Evolutionary conservation across 768 basidiomycete genomes (phyloP), one percentile per base, ranked within the genome.

Genomic region (Crassisporium funariophilum): DNA sequence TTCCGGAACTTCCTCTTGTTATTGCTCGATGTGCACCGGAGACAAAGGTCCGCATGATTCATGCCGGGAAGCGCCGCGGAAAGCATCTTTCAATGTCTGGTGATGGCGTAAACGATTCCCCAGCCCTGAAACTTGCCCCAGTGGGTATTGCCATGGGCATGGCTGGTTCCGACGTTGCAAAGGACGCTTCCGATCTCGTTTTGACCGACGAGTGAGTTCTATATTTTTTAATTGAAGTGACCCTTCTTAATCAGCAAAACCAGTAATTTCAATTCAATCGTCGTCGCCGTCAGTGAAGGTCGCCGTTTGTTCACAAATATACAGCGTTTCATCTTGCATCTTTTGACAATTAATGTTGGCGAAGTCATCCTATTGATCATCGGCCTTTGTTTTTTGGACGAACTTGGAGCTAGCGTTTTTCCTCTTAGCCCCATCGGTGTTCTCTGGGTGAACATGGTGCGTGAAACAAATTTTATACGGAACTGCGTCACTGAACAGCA

Each of bases 131-230:
- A 57, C 68, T 77, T 12, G 72, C 77, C 7, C 77, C 78, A 39
- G 73, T 81, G 25, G 78, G 81, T 19, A 76, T 83, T 40, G 79
- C 77, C 5, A 83, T 83, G 79, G 80, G 81, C 37, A 65, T 74
- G 62, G 73, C 71, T 20, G 80, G 79, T 5, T 73, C 71, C 4
- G 79, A 81, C 51, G 81, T 82, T 25, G 80, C 81, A 6, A 74
- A 73, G 57, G 77, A 76, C 42, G 77, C 78, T 1, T 69, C 77
- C 8, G 78, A 80, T 56, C 65, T 83, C 17, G 79, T 83, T 0
- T 65, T 83, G 35, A 77, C 76, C 33, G 79, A 84, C 55, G 81
- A 82, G 69, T 70, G 49, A 41, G 64, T 56, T 7, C 9, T 11
- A 20, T 4, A 34, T 27, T 11, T 23, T 20, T 8, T 27, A 15